phyloP scores from a whole-genome alignment of 2,329 filamentous ascomycete genomes.

The Fusarium compactum region DNA sequence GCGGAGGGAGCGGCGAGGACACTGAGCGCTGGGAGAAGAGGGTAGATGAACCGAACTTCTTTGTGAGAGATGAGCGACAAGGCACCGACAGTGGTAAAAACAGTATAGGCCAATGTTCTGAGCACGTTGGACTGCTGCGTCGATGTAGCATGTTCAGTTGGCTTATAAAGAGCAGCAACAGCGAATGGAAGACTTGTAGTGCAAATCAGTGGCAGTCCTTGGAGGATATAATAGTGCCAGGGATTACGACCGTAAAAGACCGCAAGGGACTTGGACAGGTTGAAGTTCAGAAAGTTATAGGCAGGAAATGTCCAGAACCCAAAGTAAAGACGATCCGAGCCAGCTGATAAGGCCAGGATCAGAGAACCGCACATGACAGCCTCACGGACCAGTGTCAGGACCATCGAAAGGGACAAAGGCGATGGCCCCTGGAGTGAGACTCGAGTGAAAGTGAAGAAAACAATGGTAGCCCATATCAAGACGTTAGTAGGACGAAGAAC shows the following conservation, averaged over 20 bases:
- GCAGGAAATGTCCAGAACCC: conserved; percentile 89
- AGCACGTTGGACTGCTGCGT: conserved; percentile 51
- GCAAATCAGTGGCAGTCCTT: conserved; percentile 88
- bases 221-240: conserved; percentile 92
- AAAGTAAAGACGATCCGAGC: conserved; percentile 84
- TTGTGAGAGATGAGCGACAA: conserved; percentile 92
- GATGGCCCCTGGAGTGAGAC: conserved; percentile 53
- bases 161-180: conserved; percentile 71
- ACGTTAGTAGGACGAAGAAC: conserved; percentile 90
- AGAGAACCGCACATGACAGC: conserved; percentile 71
- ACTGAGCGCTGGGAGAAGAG: conserved; percentile 87
- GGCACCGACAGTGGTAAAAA: conserved; percentile 68
- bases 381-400: conserved; percentile 71
- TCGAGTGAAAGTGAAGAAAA: conserved; percentile 59
- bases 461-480: conserved; percentile 83
- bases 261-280: conserved; percentile 86
- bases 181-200: conserved; percentile 86
- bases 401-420: conserved; percentile 57
- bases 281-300: conserved; percentile 89
- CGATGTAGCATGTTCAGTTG: conserved; percentile 48
- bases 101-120: conserved; percentile 65
- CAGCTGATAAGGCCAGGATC: conserved; percentile 72
- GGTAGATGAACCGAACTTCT: conserved; percentile 97
- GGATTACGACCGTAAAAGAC: conserved; percentile 93
- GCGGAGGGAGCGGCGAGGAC: conserved; percentile 79